Percentiles rank a stretch among this genome's conserved stretches.
Conservation (phyloP, 768 basidiomycete species). For the Dictyophora rubrovolvata region DNA sequence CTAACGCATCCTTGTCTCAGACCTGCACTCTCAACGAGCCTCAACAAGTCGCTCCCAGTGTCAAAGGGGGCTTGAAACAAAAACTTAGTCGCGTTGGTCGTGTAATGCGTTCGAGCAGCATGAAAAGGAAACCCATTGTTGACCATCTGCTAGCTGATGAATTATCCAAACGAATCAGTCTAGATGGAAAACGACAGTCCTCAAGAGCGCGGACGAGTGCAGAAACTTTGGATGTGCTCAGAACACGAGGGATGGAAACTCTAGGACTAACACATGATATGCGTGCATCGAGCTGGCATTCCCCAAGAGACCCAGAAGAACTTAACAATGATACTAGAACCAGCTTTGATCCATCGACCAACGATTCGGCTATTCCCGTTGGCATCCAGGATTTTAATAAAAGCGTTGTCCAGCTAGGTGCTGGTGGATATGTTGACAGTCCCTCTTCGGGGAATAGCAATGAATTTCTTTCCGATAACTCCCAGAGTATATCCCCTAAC, state of each 20-base stretch:
- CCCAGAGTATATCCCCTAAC: not conserved
- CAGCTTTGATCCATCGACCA: not conserved
- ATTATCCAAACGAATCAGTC: not conserved
- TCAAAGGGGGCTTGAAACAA: not conserved
- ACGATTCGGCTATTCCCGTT: not conserved
- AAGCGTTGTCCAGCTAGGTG: conserved; percentile 44
- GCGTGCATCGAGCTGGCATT: conserved; percentile 61
- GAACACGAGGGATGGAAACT: not conserved
- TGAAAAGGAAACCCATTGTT: not conserved
- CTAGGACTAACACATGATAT: conserved; percentile 34
- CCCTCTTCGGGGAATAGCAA: not conserved
- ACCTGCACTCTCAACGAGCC: conserved; percentile 1
- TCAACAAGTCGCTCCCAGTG: not conserved
- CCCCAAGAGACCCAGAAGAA: conserved; percentile 29
- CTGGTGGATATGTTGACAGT: conserved; percentile 24
- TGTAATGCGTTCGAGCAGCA: not conserved
- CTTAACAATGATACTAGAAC: conserved; percentile 23
- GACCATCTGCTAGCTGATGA: not conserved
- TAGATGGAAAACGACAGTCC: not conserved
- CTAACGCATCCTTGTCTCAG: not conserved
- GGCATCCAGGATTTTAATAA: conserved; percentile 22
- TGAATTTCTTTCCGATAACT: not conserved
- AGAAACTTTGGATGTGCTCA: not conserved
- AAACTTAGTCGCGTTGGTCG: not conserved
- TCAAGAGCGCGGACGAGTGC: not conserved